Evolutionary conservation across 1,284 basidiomycete species (phyloP), one percentile per base, ranked within the genome.

Genomic region (Leccinum pallidistipes): DNA sequence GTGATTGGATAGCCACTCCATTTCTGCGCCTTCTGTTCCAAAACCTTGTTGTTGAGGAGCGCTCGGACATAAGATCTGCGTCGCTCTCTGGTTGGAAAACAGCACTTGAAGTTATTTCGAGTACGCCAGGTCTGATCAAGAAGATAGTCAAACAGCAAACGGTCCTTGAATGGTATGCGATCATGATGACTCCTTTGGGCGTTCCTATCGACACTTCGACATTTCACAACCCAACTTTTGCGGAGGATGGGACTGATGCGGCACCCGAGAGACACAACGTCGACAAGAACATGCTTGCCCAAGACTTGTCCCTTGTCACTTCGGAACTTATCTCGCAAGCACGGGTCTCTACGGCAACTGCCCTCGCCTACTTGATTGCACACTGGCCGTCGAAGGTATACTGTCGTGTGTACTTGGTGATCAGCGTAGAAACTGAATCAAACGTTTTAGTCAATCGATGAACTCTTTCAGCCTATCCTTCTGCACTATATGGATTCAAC

Each of bases 21-120:
- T 90, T 97, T 66, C 79, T 98, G 62, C 87, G 90, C 1, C 84
- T 98, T 8, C 82, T 99, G 27, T 95, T 95, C 77, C 97, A 99
- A 74, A 99, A 99, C 74, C 83, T 99, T 43, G 81, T 99, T 29
- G 90, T 95, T 18, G 97, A 99, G 73, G 95, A 98, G 74, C 89
- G 94, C 16, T 69, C 77, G 1, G 94, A 97, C 64, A 90, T 99
- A 63, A 90, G 97, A 24, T 79, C 86, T n/a, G 82, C 87, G 1
- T 94, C 92, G 5, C 78, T 91, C n/a, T 71, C 81, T 7, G 87
- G 93, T 0, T 98, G 96, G 92, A 78, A 79, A n/a, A 83, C 85
- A 5, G 87, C 90, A 1, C 76, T 97, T 7, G 77, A 80, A 1
- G 81, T 88, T 43, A 71, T 90, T 45, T 77, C 82, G 29, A 65